Conservation (phyloP, 768 basidiomycete genomes). For the Suillus decipiens region DNA sequence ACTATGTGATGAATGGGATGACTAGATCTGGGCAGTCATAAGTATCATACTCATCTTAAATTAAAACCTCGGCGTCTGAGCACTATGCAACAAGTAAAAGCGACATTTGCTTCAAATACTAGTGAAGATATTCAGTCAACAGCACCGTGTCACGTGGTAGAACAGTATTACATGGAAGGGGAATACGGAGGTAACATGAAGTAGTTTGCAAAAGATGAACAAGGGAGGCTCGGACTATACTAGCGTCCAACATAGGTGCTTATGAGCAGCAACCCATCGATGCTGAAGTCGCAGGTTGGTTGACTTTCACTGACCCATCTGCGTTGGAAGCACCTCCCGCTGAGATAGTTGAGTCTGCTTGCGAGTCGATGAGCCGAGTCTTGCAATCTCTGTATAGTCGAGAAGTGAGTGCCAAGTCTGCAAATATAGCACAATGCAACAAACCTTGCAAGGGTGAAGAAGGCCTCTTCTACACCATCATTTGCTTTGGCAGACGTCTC, state of each 20-base stretch:
- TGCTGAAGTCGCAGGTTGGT: constrained; percentile 52
- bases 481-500: constrained; percentile 98
- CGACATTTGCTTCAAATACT: not conserved
- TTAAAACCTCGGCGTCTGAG: not conserved
- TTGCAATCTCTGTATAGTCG: constrained; percentile 82
- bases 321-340: constrained; percentile 37
- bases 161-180: constrained; percentile 10
- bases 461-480: constrained; percentile 97
- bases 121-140: constrained; percentile 4
- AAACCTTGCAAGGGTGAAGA: constrained; percentile 94
- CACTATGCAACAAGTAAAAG: not conserved
- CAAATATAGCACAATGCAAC: constrained; percentile 26
- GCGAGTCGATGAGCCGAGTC: constrained; percentile 93
- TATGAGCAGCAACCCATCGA: constrained; percentile 56
- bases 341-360: constrained; percentile 59
- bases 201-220: constrained; percentile 10
- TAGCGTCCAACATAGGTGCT: constrained; percentile 14
- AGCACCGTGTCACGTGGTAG: not conserved
- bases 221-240: not conserved
- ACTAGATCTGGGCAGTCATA: not conserved
- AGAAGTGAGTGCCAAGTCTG: not conserved
- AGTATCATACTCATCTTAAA: not conserved
- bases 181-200: constrained; percentile 11
- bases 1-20: not conserved
- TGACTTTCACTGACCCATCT: constrained; percentile 66